phyloP scores from a whole-genome alignment of 768 basidiomycete genomes.

The Pulveroboletus sp. region DNA sequence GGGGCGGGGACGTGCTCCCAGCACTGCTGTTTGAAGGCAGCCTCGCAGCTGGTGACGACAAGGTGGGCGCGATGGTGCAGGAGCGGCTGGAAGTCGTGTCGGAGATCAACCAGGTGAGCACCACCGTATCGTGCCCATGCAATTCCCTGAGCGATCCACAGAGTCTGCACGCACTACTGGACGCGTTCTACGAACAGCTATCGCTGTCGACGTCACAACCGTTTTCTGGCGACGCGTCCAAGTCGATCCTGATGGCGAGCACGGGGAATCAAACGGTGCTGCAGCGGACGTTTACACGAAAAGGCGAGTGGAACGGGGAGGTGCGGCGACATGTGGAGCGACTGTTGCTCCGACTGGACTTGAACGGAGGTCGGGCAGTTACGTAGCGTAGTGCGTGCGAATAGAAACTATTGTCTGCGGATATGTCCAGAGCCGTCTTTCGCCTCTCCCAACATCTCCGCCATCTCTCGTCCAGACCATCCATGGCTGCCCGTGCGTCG shows the following conservation, averaged over 20 bases:
- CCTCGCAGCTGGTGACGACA: slow-evolving; percentile 46
- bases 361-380: slow-evolving; percentile 69
- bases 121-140: background rate
- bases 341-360: slow-evolving; percentile 75
- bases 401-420: slow-evolving; percentile 4
- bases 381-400: slow-evolving; percentile 20
- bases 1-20: slow-evolving; percentile 89
- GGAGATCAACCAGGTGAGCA: slow-evolving; percentile 70
- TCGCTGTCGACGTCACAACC: slow-evolving; percentile 74
- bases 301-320: slow-evolving; percentile 59
- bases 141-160: slow-evolving; percentile 27
- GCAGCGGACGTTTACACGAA: slow-evolving; percentile 50
- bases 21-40: slow-evolving; percentile 81
- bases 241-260: slow-evolving; percentile 58
- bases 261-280: slow-evolving; percentile 45
- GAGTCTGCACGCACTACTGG: slow-evolving; percentile 64
- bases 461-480: slow-evolving; percentile 45
- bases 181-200: slow-evolving; percentile 78
- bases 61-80: slow-evolving; percentile 68
- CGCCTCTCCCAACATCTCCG: slow-evolving; percentile 64
- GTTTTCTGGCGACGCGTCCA: slow-evolving; percentile 68
- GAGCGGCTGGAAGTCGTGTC: slow-evolving; percentile 65
- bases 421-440: slow-evolving; percentile 25
- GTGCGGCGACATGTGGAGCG: slow-evolving; percentile 81
- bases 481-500: slow-evolving; percentile 38